phyloP scores from a whole-genome alignment of 805 yeast species.

The Kurtzmaniella cleridarum region DNA sequence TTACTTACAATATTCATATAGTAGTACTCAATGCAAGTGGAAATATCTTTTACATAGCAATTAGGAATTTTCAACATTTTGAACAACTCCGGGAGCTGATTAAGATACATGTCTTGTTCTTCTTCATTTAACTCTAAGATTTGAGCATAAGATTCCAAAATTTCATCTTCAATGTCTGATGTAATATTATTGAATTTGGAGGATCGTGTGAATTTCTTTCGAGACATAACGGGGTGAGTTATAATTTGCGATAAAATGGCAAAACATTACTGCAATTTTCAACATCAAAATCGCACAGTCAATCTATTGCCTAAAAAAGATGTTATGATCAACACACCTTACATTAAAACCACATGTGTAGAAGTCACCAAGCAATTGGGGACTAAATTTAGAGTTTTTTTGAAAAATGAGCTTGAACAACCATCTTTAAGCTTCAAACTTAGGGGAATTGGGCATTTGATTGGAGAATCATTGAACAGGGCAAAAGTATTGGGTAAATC shows the following conservation, averaged over 20 bases:
- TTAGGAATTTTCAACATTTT: slow-evolving; percentile 20
- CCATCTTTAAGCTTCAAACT: slow-evolving; percentile 57
- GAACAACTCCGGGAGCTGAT: slow-evolving; percentile 21
- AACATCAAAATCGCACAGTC: no score
- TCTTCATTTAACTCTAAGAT: slow-evolving; percentile 12
- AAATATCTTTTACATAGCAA: slow-evolving; percentile 29
- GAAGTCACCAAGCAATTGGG: slow-evolving; percentile 30
- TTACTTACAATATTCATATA: slow-evolving; percentile 19
- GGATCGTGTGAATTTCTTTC: neutral
- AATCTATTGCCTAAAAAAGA: no score
- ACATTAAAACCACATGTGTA: slow-evolving; percentile 31
- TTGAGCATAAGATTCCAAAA: slow-evolving; percentile 25
- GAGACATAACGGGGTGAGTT: slow-evolving; percentile 1
- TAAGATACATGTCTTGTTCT: slow-evolving; percentile 23
- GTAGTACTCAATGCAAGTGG: slow-evolving; percentile 25
- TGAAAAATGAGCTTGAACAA: slow-evolving; percentile 49
- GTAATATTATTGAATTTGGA: slow-evolving; percentile 12
- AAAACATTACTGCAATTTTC: no score
- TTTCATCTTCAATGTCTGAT: slow-evolving; percentile 27
- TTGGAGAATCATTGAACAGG: slow-evolving; percentile 25
- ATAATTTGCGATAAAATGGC: no score
- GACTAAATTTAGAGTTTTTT: slow-evolving; percentile 25
- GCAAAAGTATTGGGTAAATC: slow-evolving; percentile 14
- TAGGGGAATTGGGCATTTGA: slow-evolving; percentile 48
- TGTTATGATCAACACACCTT: slow-evolving; percentile 13